Percentiles rank a stretch among this genome's conserved stretches.
Evolutionary conservation across 306 rosid genomes (phyloP).

Genomic region (Phaseolus lunatus): DNA sequence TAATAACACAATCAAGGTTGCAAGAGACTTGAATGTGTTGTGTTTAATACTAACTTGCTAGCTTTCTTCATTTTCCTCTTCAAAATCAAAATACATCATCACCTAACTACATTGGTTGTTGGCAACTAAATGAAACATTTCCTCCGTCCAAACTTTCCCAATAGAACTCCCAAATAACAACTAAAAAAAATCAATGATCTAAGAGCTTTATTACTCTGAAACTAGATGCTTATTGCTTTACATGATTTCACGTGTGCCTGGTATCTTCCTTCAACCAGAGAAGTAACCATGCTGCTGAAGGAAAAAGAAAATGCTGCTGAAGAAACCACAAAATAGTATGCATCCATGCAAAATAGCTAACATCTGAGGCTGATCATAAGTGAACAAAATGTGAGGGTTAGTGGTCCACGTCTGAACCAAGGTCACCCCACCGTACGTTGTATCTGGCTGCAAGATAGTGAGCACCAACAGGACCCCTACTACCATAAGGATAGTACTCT

Average conservation of each 20-base stretch:
- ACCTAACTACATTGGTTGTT: not conserved
- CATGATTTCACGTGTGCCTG: conserved; percentile 45
- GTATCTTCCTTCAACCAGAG: conserved; percentile 20
- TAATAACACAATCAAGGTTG: not conserved
- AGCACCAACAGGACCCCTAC: conserved; percentile 92
- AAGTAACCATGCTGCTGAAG: conserved; percentile 35
- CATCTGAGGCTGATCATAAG: conserved; percentile 17
- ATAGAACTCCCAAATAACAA: not conserved
- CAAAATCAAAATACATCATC: not conserved
- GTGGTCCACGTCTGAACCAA: conserved; percentile 59
- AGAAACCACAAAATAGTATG: conserved; percentile 38
- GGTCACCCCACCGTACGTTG: conserved; percentile 89
- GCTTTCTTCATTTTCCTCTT: not conserved
- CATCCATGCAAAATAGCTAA: conserved; percentile 33
- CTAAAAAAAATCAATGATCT: conserved; percentile 17
- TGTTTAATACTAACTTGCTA: not conserved
- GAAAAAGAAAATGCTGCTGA: not conserved
- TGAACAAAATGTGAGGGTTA: conserved; percentile 37
- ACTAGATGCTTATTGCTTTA: conserved; percentile 41
- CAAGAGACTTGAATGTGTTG: not conserved
- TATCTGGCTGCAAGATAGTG: conserved; percentile 88
- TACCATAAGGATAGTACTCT: conserved; percentile 89
- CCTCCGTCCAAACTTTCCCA: not conserved
- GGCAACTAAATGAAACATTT: conserved; percentile 19
- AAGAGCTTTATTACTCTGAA: conserved; percentile 40